Evolutionary conservation across 2,329 filamentous ascomycete species (phyloP).

Genomic region (Thielaviopsis punctulata): DNA sequence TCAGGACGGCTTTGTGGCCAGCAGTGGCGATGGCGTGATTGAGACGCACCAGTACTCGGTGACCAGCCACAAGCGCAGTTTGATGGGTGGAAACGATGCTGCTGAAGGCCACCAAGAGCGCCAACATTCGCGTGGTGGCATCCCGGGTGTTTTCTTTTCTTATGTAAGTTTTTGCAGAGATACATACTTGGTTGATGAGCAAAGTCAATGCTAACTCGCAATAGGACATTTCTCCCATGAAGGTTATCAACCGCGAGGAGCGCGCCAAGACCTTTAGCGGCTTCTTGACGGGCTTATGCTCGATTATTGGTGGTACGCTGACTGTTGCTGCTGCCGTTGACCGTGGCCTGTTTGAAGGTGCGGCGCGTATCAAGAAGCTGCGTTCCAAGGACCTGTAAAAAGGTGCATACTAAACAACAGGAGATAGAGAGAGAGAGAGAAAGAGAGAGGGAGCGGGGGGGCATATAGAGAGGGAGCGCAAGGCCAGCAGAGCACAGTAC

Average conservation of each 20-base stretch:
- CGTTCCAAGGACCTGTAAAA: conserved; percentile 42
- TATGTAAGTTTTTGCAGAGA: conserved; percentile 47
- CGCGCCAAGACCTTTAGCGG: conserved; percentile 76
- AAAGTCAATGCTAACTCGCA: not conserved
- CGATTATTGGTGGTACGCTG: conserved; percentile 82
- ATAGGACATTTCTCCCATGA: conserved; percentile 97
- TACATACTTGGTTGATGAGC: not conserved
- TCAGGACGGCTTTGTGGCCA: conserved; percentile 52
- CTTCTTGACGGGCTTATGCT: conserved; percentile 87
- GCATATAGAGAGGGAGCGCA: too few relatives aligned
- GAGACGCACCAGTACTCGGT: conserved; percentile 98
- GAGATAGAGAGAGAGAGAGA: not conserved
- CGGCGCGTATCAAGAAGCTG: conserved; percentile 71
- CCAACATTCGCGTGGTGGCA: conserved; percentile 74
- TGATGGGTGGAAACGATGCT: conserved; percentile 67
- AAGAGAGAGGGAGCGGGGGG: too few relatives aligned
- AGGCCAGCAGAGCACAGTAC: too few relatives aligned
- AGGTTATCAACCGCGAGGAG: conserved; percentile 92
- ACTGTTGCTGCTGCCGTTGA: conserved; percentile 92
- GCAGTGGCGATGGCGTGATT: conserved; percentile 56
- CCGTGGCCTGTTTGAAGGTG: conserved; percentile 78
- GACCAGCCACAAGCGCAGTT: conserved; percentile 83
- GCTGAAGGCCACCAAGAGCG: conserved; percentile 85
- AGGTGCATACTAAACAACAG: not conserved
- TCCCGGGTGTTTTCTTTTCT: conserved; percentile 95